Percentiles rank a stretch among this genome's conserved stretches.
These are phyloP conservation scores for Myxozyma nipponensis DNA, from an alignment of 805 yeast species.

Conservation along the genomic window DNA sequence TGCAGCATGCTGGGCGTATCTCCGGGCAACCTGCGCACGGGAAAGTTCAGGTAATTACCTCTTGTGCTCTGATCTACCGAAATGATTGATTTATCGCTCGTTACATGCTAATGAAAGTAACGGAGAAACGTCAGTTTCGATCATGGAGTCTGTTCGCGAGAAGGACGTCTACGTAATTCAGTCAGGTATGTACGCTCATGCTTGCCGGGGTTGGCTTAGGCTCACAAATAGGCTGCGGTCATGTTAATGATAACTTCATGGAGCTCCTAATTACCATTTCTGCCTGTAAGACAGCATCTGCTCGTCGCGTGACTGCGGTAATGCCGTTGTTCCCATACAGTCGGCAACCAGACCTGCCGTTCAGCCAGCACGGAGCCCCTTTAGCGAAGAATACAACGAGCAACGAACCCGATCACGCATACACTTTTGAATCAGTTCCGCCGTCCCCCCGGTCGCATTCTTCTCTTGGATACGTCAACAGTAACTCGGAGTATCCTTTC, in stretches of 20 bases:
- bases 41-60: constrained; percentile 43
- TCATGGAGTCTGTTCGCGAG: constrained; percentile 86
- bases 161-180: constrained; percentile 92
- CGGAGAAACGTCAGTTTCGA: constrained; percentile 89
- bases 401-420: constrained; percentile 18
- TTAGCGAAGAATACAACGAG: constrained; percentile 38
- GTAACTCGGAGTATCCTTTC: constrained; percentile 12
- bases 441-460: constrained; percentile 25
- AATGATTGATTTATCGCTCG: background rate
- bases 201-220: background rate
- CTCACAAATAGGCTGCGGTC: constrained; percentile 60
- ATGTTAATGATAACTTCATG: constrained; percentile 81
- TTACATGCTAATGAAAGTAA: constrained; percentile 48
- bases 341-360: constrained; percentile 92
- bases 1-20: constrained; percentile 74
- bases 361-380: constrained; percentile 74
- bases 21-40: constrained; percentile 56
- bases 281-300: constrained; percentile 92
- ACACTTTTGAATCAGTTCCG: constrained; percentile 52
- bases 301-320: constrained; percentile 83
- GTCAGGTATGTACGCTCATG: constrained; percentile 37
- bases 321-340: constrained; percentile 93
- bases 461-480: constrained; percentile 4
- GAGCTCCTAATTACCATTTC: constrained; percentile 78
- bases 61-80: background rate